Evolutionary conservation across 176 grass and related monocot genomes (phyloP).

Genomic region (Triticum timopheevii): DNA sequence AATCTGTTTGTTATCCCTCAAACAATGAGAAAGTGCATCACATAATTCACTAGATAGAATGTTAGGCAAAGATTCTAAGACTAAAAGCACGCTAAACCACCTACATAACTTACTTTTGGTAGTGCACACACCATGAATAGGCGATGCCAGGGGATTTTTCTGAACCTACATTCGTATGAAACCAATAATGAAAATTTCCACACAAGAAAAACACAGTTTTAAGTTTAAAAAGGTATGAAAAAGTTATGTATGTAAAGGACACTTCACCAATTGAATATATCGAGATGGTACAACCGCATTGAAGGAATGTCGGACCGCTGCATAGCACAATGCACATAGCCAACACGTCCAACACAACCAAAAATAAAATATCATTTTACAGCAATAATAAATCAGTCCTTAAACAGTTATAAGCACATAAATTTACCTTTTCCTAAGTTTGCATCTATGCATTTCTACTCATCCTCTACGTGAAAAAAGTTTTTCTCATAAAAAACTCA

Average conservation of each 20-base stretch:
- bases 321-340: too few relatives aligned
- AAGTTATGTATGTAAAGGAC: neutral
- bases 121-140: neutral
- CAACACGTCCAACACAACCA: too few relatives aligned
- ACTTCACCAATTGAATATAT: too few relatives aligned
- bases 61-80: neutral
- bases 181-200: neutral
- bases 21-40: neutral
- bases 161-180: neutral
- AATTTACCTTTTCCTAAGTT: neutral
- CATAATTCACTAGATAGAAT: neutral
- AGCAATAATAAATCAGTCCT: too few relatives aligned
- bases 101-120: neutral
- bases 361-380: too few relatives aligned
- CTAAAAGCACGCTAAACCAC: neutral
- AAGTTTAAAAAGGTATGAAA: neutral
- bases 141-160: neutral
- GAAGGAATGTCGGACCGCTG: too few relatives aligned
- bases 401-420: neutral
- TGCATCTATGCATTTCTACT: neutral
- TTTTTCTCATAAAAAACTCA: neutral
- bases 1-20: neutral
- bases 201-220: neutral
- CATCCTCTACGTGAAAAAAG: neutral
- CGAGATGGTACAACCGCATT: too few relatives aligned